phyloP scores from a whole-genome alignment of 2,329 filamentous ascomycete species.

The Monosporascus ibericus region DNA sequence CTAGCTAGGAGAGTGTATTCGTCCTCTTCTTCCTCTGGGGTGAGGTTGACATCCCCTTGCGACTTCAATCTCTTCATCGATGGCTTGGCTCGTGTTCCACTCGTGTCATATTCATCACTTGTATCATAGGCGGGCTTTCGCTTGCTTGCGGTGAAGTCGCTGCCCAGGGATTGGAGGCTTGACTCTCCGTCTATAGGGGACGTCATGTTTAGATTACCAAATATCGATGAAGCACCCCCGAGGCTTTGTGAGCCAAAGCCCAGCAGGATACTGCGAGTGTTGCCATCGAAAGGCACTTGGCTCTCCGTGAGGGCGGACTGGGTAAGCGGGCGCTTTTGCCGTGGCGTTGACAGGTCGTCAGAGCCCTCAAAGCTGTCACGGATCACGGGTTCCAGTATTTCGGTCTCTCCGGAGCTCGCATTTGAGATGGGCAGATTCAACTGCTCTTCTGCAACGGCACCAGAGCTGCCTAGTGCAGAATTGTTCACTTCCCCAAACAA shows the following conservation, averaged over 20 bases:
- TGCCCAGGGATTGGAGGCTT: constrained; percentile 14
- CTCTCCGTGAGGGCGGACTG: constrained; percentile 4
- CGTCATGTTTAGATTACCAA: constrained; percentile 38
- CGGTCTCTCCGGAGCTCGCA: constrained; percentile 25
- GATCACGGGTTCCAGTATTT: constrained; percentile 36
- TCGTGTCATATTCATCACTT: constrained; percentile 44
- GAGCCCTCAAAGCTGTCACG: constrained; percentile 42
- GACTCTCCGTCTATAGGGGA: constrained; percentile 22
- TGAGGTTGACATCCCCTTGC: constrained; percentile 33
- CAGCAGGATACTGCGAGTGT: constrained; percentile 21
- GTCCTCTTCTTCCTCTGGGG: constrained; percentile 29
- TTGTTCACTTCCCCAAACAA: constrained; percentile 51
- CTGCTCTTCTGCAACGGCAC: constrained; percentile 40
- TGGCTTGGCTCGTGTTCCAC: constrained; percentile 32
- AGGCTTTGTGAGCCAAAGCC: constrained; percentile 45
- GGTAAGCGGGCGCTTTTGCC: constrained; percentile 19
- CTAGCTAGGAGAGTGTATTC: constrained; percentile 42
- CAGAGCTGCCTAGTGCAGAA: constrained; percentile 49
- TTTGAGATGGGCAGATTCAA: constrained; percentile 40
- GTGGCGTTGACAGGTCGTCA: constrained; percentile 31
- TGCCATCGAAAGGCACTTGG: constrained; percentile 10
- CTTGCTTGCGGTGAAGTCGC: constrained; percentile 46
- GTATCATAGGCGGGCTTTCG: constrained; percentile 46
- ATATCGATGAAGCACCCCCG: constrained; percentile 41
- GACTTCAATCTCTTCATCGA: constrained; percentile 52